phyloP scores from a whole-genome alignment of 345 rosid species.

The Cardamine resedifolia region DNA sequence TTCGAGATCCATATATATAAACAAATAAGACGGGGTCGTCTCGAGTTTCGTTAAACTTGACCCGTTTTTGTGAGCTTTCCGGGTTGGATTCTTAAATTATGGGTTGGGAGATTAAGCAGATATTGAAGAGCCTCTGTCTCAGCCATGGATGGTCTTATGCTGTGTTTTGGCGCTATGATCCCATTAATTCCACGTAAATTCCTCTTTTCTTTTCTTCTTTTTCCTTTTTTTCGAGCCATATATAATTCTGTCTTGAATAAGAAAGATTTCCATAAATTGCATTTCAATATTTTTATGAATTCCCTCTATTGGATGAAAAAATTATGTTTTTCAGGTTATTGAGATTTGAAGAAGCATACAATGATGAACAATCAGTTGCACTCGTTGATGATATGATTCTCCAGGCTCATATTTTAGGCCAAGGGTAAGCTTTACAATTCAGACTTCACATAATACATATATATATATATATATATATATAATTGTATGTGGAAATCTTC shows the following conservation, averaged over 20 bases:
- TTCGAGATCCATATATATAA: constrained; percentile 28
- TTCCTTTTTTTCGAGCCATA: not conserved
- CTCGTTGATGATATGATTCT: constrained; percentile 54
- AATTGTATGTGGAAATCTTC: too few species aligned
- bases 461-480: not conserved
- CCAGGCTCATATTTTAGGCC: constrained; percentile 65
- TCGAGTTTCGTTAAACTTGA: constrained; percentile 23
- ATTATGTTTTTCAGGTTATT: constrained; percentile 57
- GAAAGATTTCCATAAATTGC: not conserved
- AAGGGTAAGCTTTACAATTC: constrained; percentile 60
- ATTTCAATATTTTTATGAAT: not conserved
- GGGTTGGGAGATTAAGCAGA: constrained; percentile 54
- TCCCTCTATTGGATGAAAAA: constrained; percentile 22
- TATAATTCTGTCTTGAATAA: not conserved
- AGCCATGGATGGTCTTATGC: constrained; percentile 86
- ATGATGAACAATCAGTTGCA: constrained; percentile 53
- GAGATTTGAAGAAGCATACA: constrained; percentile 69
- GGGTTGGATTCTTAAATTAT: constrained; percentile 24
- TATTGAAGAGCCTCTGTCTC: constrained; percentile 62
- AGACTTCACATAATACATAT: not conserved
- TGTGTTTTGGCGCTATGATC: constrained; percentile 76
- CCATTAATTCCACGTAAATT: constrained; percentile 67
- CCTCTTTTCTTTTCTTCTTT: not conserved
- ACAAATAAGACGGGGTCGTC: not conserved
- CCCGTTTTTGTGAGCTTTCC: not conserved